A percentile compares a stretch with the other conserved stretches of the same genome.
phyloP scores from a whole-genome alignment of 2,329 filamentous ascomycete species.

The Penicillium sp. region DNA sequence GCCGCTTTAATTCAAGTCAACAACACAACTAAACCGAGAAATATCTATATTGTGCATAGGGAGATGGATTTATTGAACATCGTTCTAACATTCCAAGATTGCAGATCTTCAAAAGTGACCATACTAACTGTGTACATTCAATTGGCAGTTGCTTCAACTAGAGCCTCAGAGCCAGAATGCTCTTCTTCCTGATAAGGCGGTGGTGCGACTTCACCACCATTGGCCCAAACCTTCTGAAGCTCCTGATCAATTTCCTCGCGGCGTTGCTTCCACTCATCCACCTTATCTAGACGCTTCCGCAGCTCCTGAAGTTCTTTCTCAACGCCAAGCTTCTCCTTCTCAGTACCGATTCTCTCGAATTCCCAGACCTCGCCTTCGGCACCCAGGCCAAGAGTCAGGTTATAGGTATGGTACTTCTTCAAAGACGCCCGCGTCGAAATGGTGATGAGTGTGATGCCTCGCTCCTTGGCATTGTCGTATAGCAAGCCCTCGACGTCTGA shows the following conservation, averaged over 20 bases:
- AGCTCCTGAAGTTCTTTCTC: constrained; percentile 88
- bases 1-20: neutral
- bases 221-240: constrained; percentile 64
- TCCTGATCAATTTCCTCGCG: constrained; percentile 80
- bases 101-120: neutral
- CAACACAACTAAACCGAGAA: neutral
- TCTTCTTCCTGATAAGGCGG: constrained; percentile 36
- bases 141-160: constrained; percentile 9
- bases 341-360: constrained; percentile 89
- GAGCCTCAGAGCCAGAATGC: neutral
- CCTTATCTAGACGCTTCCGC: constrained; percentile 73
- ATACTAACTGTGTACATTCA: constrained; percentile 1
- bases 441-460: constrained; percentile 92
- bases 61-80: neutral
- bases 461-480: constrained; percentile 90
- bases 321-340: constrained; percentile 87
- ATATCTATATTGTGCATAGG: neutral
- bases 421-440: constrained; percentile 92
- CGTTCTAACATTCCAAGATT: neutral
- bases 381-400: constrained; percentile 79
- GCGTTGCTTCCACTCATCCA: constrained; percentile 79
- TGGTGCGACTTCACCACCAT: constrained; percentile 42
- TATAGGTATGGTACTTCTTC: constrained; percentile 93
- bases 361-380: constrained; percentile 84
- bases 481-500: constrained; percentile 91